Conservation (phyloP, 2,329 filamentous ascomycete genomes). For the Cadophora luteo-olivacea region DNA sequence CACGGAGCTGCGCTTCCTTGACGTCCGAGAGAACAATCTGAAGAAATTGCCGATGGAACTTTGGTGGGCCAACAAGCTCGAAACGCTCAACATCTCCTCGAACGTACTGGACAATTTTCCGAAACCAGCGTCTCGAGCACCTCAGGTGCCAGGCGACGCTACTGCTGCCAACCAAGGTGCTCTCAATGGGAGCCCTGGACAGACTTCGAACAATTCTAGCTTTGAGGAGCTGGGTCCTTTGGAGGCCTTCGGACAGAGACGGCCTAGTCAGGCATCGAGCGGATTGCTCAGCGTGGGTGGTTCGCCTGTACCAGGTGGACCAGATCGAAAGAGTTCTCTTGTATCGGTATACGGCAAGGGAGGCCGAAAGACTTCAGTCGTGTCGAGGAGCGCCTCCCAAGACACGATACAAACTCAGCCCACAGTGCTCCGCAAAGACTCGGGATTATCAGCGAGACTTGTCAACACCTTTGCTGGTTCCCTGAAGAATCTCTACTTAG, state of each 20-base stretch:
- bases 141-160: slow-evolving; percentile 62
- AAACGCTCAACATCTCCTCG: slow-evolving; percentile 93
- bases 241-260: slow-evolving; percentile 68
- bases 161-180: slow-evolving; percentile 24
- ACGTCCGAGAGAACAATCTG: slow-evolving; percentile 93
- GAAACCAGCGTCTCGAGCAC: slow-evolving; percentile 77
- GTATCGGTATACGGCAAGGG: slow-evolving; percentile 81
- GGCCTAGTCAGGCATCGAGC: slow-evolving; percentile 85
- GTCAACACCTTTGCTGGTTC: slow-evolving; percentile 89
- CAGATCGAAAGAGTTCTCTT: slow-evolving; percentile 80
- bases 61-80: slow-evolving; percentile 92
- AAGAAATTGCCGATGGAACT: slow-evolving; percentile 87
- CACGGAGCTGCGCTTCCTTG: slow-evolving; percentile 81
- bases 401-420: slow-evolving; percentile 45
- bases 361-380: slow-evolving; percentile 83
- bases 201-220: slow-evolving; percentile 67
- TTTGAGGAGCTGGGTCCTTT: slow-evolving; percentile 77
- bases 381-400: slow-evolving; percentile 70
- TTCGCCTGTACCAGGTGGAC: slow-evolving; percentile 66
- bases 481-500: slow-evolving; percentile 82
- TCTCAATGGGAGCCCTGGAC: slow-evolving; percentile 29
- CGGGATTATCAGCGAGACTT: slow-evolving; percentile 79
- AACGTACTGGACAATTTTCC: slow-evolving; percentile 92
- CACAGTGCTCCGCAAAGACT: slow-evolving; percentile 79
- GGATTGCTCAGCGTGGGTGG: slow-evolving; percentile 77